phyloP scores from a whole-genome alignment of 192 early-diverging fungal species.

The Backusella westeae region DNA sequence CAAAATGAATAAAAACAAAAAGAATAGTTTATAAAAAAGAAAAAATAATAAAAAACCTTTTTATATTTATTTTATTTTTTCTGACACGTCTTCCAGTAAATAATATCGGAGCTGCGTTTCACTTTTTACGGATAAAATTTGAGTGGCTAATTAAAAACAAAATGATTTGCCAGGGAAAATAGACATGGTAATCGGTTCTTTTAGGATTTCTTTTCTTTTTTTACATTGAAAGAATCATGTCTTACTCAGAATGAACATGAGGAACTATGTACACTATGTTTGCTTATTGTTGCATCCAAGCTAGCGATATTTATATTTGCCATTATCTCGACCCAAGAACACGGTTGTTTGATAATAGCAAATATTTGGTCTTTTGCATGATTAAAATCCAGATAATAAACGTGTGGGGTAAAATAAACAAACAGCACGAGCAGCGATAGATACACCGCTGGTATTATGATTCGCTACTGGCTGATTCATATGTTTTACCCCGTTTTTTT shows the following conservation, averaged over 20 bases:
- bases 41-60: neutral
- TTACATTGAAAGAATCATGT: neutral
- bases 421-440: neutral
- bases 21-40: neutral
- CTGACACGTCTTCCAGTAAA: neutral
- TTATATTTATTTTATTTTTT: neutral
- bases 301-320: neutral
- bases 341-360: neutral
- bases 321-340: neutral
- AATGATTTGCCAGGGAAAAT: neutral
- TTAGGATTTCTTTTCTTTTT: neutral
- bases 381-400: neutral
- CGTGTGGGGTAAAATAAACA: neutral
- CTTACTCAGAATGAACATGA: neutral
- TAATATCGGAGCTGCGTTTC: neutral
- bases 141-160: neutral
- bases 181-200: neutral
- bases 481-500: neutral
- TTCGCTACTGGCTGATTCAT: neutral
- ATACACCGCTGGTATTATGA: neutral
- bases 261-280: neutral
- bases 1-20: slow-evolving; percentile 10
- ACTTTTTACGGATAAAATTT: neutral
- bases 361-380: neutral
- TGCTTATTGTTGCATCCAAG: neutral